These are phyloP conservation scores for Phytophthora chlamydospora DNA, from an alignment of 352 stramenopile species.

Conservation along the genomic window DNA sequence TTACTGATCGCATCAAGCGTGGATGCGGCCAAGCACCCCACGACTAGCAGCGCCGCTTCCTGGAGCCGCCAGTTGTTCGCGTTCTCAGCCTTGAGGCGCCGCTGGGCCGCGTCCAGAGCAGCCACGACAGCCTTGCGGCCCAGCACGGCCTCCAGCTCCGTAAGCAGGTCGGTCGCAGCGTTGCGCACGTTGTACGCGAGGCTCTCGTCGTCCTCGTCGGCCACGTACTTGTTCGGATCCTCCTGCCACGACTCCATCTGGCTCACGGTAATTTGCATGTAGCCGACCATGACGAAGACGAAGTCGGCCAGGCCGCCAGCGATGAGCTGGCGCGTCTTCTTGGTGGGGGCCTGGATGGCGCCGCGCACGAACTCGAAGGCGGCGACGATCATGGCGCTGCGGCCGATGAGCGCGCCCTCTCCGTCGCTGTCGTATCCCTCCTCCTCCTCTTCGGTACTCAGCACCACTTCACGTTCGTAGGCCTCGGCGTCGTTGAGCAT, in stretches of 20 bases:
- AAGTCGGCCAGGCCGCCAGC: slow-evolving; percentile 63
- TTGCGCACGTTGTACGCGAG: slow-evolving; percentile 83
- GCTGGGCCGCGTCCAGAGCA: slow-evolving; percentile 60
- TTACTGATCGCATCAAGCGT: slow-evolving; percentile 66
- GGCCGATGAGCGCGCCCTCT: slow-evolving; percentile 67
- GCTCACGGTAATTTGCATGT: slow-evolving; percentile 84
- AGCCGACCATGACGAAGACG: slow-evolving; percentile 81
- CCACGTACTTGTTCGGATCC: slow-evolving; percentile 86
- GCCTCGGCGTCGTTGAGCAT: slow-evolving; percentile 47
- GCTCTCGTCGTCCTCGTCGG: slow-evolving; percentile 86
- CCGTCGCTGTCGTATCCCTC: slow-evolving; percentile 83
- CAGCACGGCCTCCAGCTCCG: slow-evolving; percentile 68
- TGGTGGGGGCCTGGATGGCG: slow-evolving; percentile 75
- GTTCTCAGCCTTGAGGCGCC: slow-evolving; percentile 57
- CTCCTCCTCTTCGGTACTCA: slow-evolving; percentile 52
- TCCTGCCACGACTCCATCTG: slow-evolving; percentile 82
- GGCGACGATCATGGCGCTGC: slow-evolving; percentile 71
- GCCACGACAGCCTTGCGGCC: slow-evolving; percentile 66
- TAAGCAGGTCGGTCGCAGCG: slow-evolving; percentile 65
- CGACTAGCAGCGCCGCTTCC: slow-evolving; percentile 74
- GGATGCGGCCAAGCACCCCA: slow-evolving; percentile 66
- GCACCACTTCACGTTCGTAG: slow-evolving; percentile 69
- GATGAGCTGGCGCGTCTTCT: slow-evolving; percentile 77
- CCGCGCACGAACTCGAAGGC: slow-evolving; percentile 79
- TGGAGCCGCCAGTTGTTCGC: slow-evolving; percentile 70